phyloP scores from a whole-genome alignment of 2,329 filamentous ascomycete species.

The Tolypocladium capitatum region DNA sequence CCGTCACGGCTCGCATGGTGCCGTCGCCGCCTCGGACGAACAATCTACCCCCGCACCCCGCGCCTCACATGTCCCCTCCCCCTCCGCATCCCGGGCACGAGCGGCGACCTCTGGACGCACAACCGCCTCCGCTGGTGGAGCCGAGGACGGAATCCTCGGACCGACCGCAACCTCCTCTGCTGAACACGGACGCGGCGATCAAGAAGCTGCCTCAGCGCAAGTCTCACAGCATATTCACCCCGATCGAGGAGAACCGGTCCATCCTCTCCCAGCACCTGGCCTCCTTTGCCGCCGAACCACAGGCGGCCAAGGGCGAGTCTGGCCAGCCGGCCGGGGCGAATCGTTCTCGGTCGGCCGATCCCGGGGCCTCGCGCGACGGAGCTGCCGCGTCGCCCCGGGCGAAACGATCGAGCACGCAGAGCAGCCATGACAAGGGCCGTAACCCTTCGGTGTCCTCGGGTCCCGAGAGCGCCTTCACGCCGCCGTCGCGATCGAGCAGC shows the following conservation, averaged over 20 bases:
- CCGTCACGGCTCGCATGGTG: conserved; percentile 34
- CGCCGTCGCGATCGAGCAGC: conserved; percentile 69
- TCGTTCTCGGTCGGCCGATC: conserved; percentile 53
- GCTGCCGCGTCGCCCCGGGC: conserved; percentile 42
- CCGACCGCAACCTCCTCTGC: conserved; percentile 29
- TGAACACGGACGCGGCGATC: conserved; percentile 38
- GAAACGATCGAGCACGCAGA: conserved; percentile 35
- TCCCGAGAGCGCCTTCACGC: conserved; percentile 51
- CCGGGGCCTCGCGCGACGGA: conserved; percentile 39
- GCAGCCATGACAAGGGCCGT: conserved; percentile 30
- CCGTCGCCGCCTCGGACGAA: conserved; percentile 47
- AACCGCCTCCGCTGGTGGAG: conserved; percentile 38
- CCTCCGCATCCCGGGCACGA: conserved; percentile 21
- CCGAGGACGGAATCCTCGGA: conserved; percentile 35
- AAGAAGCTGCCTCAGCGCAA: conserved; percentile 62
- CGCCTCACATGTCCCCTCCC: conserved; percentile 37
- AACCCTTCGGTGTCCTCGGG: conserved; percentile 46
- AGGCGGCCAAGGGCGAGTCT: conserved; percentile 22
- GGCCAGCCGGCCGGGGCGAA: conserved; percentile 18
- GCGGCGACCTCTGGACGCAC: conserved; percentile 34
- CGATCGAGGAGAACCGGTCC: conserved; percentile 85
- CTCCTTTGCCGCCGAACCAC: conserved; percentile 46
- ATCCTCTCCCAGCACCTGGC: conserved; percentile 75
- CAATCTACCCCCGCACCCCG: conserved; percentile 33
- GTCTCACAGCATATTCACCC: conserved; percentile 89